phyloP scores from a whole-genome alignment of 1,284 basidiomycete species.

The Prillingera fragicola region DNA sequence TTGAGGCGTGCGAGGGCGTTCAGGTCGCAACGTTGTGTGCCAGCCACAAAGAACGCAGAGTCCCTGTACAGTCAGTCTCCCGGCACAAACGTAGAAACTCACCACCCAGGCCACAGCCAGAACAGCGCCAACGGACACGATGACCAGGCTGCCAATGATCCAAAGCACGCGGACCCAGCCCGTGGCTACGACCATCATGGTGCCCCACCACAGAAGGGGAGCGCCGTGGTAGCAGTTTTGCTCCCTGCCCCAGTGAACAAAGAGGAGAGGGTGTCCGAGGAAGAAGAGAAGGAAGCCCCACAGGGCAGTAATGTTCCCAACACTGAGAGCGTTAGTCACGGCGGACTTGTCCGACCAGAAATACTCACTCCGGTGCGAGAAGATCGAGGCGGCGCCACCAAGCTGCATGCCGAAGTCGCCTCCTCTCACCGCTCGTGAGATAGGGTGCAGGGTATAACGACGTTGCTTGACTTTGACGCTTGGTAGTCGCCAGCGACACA shows the following conservation, averaged over 20 bases:
- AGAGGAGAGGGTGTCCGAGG: conserved; percentile 26
- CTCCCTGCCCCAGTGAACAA: no score
- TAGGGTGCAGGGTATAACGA: not conserved
- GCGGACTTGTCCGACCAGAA: no score
- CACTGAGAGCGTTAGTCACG: no score
- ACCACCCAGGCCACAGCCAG: conserved; percentile 21
- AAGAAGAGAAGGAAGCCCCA: conserved; percentile 22
- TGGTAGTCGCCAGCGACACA: no score
- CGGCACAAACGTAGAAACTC: no score
- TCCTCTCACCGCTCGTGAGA: not conserved
- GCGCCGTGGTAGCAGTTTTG: conserved; percentile 31
- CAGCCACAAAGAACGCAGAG: no score
- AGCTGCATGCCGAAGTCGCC: not conserved
- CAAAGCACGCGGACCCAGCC: conserved; percentile 33
- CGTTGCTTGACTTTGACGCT: no score
- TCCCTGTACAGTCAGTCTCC: no score
- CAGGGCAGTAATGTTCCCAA: no score
- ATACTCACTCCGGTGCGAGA: no score
- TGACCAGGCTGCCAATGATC: conserved; percentile 22
- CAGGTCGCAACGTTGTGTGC: no score
- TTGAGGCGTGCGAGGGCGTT: not conserved
- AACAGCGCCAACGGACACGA: conserved; percentile 25
- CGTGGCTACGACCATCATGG: conserved; percentile 27
- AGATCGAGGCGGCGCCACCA: no score
- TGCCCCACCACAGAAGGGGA: conserved; percentile 37